Evolutionary conservation across 1,284 basidiomycete species (phyloP).

Genomic region (Ganoderma leucocontextum): DNA sequence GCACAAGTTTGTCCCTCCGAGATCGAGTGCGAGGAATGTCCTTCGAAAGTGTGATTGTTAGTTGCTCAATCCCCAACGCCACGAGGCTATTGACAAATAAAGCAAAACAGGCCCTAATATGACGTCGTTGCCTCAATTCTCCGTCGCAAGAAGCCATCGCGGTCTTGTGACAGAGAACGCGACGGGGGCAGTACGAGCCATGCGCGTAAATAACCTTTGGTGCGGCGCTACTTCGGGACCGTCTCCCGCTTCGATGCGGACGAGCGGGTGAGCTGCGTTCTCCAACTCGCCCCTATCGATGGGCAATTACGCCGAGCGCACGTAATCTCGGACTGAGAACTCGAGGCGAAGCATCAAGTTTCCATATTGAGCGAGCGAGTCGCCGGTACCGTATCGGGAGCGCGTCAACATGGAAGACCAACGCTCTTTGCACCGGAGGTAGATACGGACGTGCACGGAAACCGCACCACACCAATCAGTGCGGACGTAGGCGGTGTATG

Average conservation of each 20-base stretch:
- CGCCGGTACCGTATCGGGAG: conserved; percentile 33
- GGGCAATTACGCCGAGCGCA: conserved; percentile 24
- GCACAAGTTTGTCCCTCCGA: conserved; percentile 95
- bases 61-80: background rate
- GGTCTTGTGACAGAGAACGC: conserved; percentile 28
- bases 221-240: background rate
- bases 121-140: conserved; percentile 13
- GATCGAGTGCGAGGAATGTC: conserved; percentile 92
- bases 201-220: background rate
- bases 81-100: conserved; percentile 6
- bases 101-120: conserved; percentile 18
- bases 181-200: background rate
- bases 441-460: conserved; percentile 2
- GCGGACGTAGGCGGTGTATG: background rate
- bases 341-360: conserved; percentile 21
- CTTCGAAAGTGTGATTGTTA: conserved; percentile 49
- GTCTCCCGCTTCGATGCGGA: conserved; percentile 4
- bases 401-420: conserved; percentile 24
- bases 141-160: conserved; percentile 10
- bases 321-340: conserved; percentile 28
- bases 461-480: background rate
- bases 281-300: conserved; percentile 29
- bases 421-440: conserved; percentile 6
- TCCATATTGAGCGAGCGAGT: conserved; percentile 32
- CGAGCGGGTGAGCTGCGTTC: conserved; percentile 21